Base-by-base conservation (phyloP, 2,329 filamentous ascomycete species). In the Emydomyces testavorans region DNA sequence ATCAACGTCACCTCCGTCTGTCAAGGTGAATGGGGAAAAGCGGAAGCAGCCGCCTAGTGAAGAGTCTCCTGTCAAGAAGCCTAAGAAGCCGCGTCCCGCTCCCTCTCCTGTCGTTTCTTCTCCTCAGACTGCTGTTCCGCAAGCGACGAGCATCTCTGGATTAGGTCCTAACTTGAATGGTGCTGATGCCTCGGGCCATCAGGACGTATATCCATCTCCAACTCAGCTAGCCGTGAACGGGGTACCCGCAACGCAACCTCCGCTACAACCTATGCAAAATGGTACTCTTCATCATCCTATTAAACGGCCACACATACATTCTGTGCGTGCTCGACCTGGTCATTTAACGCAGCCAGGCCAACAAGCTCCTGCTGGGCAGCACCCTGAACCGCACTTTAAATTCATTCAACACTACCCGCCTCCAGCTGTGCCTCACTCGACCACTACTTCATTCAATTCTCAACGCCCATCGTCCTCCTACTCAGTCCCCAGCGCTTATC, bases 401-500 rank as follows among this genome's bases (percentile, higher is more conserved):
- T 50, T 50, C 32, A 43, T 52, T 18, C 51, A 52, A 44, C 49
- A 51, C 20, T 38, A 50, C n/a, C 46, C 51, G 6, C 50, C 48
- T 6, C 28, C 31, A 36, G 7, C 42, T 20, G 32, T 18, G 15
- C 20, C 42, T 28, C 42, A 45, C n/a, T 24, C 51, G 4, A 26
- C 43, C 13, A 20, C 34, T 23, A 36, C 39, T 7, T 41, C 42
- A n/a, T 63, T 66, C 46, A 54, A 58, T 28, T 54, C 61, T 37
- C 56, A 62, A 47, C 66, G 65, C 31, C 66, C 67, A n/a, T 62
- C 64, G 15, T 69, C 68, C 3, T 66, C 67, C 35, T 65, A 70
- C 47, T 66, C 66, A 20, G 53, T 56, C 5, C 60, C 63, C 36
- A 62, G 58, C 40, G 54, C 39, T 20, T 56, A 61, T 28, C 57